Percentiles rank a stretch among this genome's conserved stretches.
These are phyloP conservation scores for Fraxinus baroniana DNA, from an alignment of 305 asterid genomes.

Conservation along the genomic window DNA sequence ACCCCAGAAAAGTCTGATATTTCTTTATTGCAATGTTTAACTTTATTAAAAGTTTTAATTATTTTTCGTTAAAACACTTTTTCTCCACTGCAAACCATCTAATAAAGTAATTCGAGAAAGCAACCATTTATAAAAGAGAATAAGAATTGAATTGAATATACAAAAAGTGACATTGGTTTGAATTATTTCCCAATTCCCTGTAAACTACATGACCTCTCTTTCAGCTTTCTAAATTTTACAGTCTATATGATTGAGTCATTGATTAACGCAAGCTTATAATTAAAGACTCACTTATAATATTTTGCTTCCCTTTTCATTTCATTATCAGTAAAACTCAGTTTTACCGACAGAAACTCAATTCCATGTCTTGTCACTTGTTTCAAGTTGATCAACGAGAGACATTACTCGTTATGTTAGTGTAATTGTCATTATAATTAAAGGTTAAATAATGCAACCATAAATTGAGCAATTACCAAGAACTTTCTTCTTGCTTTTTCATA, in stretches of 20 bases:
- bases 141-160: constrained; percentile 36
- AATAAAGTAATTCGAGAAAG: constrained; percentile 48
- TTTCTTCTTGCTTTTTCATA: background rate
- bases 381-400: background rate
- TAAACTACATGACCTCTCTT: constrained; percentile 28
- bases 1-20: constrained; percentile 45
- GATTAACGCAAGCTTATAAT: constrained; percentile 41
- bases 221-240: constrained; percentile 40
- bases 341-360: background rate
- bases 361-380: background rate
- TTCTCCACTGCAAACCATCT: constrained; percentile 35
- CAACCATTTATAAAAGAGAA: constrained; percentile 46
- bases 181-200: constrained; percentile 10
- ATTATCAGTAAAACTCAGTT: constrained; percentile 19
- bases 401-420: background rate
- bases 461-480: background rate
- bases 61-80: constrained; percentile 14
- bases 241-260: constrained; percentile 72
- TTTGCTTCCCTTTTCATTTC: constrained; percentile 23
- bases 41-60: constrained; percentile 29
- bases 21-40: constrained; percentile 35
- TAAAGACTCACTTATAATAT: background rate
- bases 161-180: constrained; percentile 31
- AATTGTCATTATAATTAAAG: background rate
- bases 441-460: background rate